Conservation (phyloP, 2,329 filamentous ascomycete species). For the Akanthomyces uredinophilus region DNA sequence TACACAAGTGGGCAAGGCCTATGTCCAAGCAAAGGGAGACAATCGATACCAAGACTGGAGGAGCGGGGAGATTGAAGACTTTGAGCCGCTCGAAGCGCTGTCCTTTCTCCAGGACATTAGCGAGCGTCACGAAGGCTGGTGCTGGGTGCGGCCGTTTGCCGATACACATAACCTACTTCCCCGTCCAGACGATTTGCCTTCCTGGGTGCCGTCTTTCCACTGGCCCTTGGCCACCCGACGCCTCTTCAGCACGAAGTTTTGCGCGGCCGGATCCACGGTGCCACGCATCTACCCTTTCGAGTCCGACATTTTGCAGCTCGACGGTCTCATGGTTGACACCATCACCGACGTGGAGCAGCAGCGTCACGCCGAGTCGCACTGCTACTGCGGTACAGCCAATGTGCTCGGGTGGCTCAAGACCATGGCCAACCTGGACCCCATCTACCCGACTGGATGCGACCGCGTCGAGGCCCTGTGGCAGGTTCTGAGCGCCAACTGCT, state of each 20-base stretch:
- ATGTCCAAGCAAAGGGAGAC: conserved; percentile 11
- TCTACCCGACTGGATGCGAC: conserved; percentile 11
- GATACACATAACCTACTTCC: conserved; percentile 9
- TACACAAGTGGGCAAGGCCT: background rate
- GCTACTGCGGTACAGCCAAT: conserved; percentile 5
- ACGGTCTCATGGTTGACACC: conserved; percentile 7
- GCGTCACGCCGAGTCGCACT: background rate
- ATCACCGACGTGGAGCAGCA: background rate
- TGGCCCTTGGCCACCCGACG: background rate
- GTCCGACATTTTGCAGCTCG: background rate
- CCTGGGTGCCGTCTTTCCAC: conserved; percentile 16
- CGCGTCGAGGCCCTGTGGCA: conserved; percentile 14
- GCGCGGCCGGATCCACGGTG: background rate
- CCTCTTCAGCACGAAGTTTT: conserved; percentile 6
- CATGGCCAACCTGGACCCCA: background rate
- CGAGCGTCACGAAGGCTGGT: conserved; percentile 3
- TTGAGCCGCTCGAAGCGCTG: conserved; percentile 5
- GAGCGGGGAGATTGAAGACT: conserved; percentile 10
- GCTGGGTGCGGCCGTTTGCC: conserved; percentile 11
- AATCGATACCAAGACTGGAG: conserved; percentile 14
- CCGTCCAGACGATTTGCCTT: background rate
- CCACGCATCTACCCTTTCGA: conserved; percentile 1
- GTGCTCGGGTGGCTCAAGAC: background rate
- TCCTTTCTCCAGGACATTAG: conserved; percentile 6
- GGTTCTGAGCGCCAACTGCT: conserved; percentile 13